phyloP scores from a whole-genome alignment of 2,329 filamentous ascomycete species.

The Fusarium anguioides region DNA sequence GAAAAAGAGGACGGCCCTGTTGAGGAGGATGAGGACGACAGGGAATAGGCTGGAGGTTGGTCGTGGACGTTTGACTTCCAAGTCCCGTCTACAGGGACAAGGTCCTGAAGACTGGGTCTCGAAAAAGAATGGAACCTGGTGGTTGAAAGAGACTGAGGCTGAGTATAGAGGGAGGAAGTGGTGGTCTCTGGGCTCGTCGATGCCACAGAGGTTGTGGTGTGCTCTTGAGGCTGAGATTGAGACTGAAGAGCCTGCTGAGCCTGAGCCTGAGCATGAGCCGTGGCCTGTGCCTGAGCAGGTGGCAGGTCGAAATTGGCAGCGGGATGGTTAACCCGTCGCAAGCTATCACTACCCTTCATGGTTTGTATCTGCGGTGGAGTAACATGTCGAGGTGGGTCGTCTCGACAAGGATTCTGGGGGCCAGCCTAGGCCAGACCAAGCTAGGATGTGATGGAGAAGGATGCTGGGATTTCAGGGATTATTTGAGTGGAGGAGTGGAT shows the following conservation, averaged over 20 bases:
- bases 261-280: conserved; percentile 4
- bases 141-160: conserved; percentile 30
- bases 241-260: conserved; percentile 24
- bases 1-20: conserved; percentile 36
- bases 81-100: conserved; percentile 29
- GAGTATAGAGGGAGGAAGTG: conserved; percentile 6
- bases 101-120: conserved; percentile 38
- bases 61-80: conserved; percentile 20
- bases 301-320: conserved; percentile 43
- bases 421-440: conserved; percentile 18
- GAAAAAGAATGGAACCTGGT: conserved; percentile 38
- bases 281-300: conserved; percentile 27
- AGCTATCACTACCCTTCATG: conserved; percentile 46
- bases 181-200: conserved; percentile 12
- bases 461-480: conserved; percentile 31
- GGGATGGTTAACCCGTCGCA: conserved; percentile 39
- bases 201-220: background rate
- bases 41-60: conserved; percentile 34
- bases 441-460: conserved; percentile 14
- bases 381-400: conserved; percentile 45
- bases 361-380: conserved; percentile 43
- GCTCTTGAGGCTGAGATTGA: conserved; percentile 31
- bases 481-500: conserved; percentile 15
- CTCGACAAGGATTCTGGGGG: conserved; percentile 35
- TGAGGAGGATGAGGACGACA: conserved; percentile 31